A percentile compares a stretch with the other conserved stretches of the same genome.
Evolutionary conservation across 495 filamentous ascomycete species (phyloP).

Genomic region (Talaromyces thailandensis): DNA sequence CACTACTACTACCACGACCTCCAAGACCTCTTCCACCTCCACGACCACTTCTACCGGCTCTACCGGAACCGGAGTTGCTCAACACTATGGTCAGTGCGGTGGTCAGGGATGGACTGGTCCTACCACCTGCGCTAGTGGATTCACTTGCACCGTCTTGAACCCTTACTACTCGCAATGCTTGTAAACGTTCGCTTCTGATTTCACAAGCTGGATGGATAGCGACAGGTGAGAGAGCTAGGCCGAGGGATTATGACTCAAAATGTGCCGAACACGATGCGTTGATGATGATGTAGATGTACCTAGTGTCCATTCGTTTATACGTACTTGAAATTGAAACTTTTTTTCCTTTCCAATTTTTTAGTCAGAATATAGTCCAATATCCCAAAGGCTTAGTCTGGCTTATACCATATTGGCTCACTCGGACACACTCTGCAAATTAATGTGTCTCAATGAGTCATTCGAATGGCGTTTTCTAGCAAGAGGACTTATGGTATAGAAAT

Average conservation of each 20-base stretch:
- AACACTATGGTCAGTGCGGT: conserved; percentile 45
- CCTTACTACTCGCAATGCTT: conserved; percentile 44
- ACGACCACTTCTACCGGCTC: neutral
- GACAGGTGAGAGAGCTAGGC: neutral
- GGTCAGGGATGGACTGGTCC: conserved; percentile 39
- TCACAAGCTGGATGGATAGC: neutral
- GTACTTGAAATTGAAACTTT: neutral
- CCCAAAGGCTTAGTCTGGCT: no score
- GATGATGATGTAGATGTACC: neutral
- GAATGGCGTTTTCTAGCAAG: no score
- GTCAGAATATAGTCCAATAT: neutral
- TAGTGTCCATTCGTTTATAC: neutral
- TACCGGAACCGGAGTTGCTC: conserved; percentile 15
- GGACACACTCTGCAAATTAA: no score
- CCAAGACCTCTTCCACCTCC: neutral
- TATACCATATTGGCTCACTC: no score
- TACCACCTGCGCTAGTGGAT: conserved; percentile 31
- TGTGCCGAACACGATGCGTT: neutral
- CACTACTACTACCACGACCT: neutral
- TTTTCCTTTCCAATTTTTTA: neutral
- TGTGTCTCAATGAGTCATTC: no score
- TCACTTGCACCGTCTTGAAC: conserved; percentile 37
- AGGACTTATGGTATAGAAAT: no score
- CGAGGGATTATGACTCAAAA: neutral
- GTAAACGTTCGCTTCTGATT: neutral